Evolutionary conservation across 768 basidiomycete species (phyloP), one percentile per base, ranked within the genome.

Genomic region (Boletellus ananiceps): DNA sequence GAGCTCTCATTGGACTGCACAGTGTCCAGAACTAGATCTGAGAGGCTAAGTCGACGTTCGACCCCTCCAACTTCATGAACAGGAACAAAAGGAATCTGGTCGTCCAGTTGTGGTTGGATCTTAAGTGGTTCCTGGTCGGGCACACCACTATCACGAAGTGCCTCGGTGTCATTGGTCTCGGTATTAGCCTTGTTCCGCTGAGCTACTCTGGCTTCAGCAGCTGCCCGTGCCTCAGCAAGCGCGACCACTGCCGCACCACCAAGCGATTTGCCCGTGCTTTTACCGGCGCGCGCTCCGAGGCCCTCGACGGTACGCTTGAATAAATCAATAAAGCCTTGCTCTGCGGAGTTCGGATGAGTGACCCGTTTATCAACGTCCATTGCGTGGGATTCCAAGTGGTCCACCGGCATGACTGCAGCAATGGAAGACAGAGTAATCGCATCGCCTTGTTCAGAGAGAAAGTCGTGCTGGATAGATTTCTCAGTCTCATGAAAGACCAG

Each of bases 281-380:
- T 87, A 27, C 77, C 76, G 39, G 74, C 60, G 4, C 78, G 79
- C 15, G 80, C 72, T 15, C 84, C 83, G 25, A 85, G 70, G 14
- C 75, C 83, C 62, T 86, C 82, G 0, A 89, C 80, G 1, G 82
- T 87, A 59, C 79, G 82, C 69, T 86, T 90, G 43, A 91, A 72
- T 15, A 76, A 71, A 57, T 80, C 78, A 37, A 90, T 73, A 54
- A 85, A 77, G 18, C 77, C 84, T 27, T 78, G 64, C 5, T 65
- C 57, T 16, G 44, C 44, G 23, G 46, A 36, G 36, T 60, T 44
- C 38, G 57, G 27, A 19, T 29, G 48, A 47, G 32, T 40, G 14
- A 42, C 42, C 37, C 50, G 51, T 40, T 51, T 50, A 27, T 54
- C 56, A 42, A 56, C 38, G 37, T 70, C 59, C 46, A 60, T 60